Base-by-base conservation (phyloP, 1,284 basidiomycete species). In the Ceratobasidium papillatum region DNA sequence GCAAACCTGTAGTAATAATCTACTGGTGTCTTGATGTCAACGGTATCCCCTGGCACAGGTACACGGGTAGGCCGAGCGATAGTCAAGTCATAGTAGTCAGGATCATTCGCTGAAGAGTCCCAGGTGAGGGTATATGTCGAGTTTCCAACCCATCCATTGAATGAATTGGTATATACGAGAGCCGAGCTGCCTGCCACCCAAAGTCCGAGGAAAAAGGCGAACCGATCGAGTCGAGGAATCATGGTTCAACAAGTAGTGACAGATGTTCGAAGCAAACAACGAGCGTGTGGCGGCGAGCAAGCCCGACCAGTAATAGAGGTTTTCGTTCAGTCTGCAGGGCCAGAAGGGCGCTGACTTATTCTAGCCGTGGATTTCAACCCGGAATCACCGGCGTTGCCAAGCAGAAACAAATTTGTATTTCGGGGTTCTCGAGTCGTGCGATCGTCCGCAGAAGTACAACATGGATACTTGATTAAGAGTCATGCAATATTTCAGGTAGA, bases 91-190 rank as follows among this genome's bases (percentile, higher is more conserved):
- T 72, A 72, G n/a, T 19, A 17, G 2, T 51, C 27, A 51, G 68
- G 68, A 61, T 72, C 68, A 8, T 19, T 49, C 12, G 11, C 32
- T 11, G 68, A 72, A 19, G 68, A 45, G 30, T 61, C 25, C 68
- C 68, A 72, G 19, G 54, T 51, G 25, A 72, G 27, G 12, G 9
- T 51, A 22, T 72, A 61, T 27, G 68, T 61, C 11, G 68, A 30
- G 22, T 72, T 72, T 11, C 68, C 68, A n/a, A 72, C 52, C 68
- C 68, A 72, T 43, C 43, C 41, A 25, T 59, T 32, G 56, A 72
- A 72, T 12, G 68, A 72, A 34, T 59, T 72, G 30, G 68, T 72
- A 30, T 61, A 72, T 11, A 36, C 34, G 45, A 72, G 58, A 59
- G 54, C 68, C 30, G n/a, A 49, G n/a, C 41, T 27, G n/a, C 12